A percentile compares a stretch with the other conserved stretches of the same genome.
Evolutionary conservation across 495 filamentous ascomycete genomes (phyloP).

Genomic region (Talaromyces borbonicus): DNA sequence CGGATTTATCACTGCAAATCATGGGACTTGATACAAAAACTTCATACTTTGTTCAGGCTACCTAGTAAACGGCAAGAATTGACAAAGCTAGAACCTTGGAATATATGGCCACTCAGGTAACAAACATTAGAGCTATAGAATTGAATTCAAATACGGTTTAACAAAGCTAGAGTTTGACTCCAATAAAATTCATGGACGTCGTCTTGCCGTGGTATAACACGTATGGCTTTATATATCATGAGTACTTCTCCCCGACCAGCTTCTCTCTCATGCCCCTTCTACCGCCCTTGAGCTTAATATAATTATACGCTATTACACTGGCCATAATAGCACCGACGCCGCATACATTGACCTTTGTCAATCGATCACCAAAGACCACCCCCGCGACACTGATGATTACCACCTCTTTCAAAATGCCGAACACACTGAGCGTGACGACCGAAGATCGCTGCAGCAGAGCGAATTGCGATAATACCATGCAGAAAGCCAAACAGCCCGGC

Average conservation of each 20-base stretch:
- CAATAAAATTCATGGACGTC: no score
- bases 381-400: slow-evolving; percentile 74
- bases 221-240: not conserved
- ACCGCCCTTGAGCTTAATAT: slow-evolving; percentile 43
- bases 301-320: slow-evolving; percentile 72
- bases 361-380: slow-evolving; percentile 62
- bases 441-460: slow-evolving; percentile 74
- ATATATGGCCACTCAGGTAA: no score
- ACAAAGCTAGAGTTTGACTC: no score
- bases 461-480: slow-evolving; percentile 84
- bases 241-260: slow-evolving; percentile 2
- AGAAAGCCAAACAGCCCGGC: slow-evolving; percentile 69
- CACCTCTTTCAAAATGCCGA: slow-evolving; percentile 86
- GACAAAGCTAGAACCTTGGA: no score
- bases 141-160: no score
- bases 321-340: slow-evolving; percentile 65
- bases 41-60: no score
- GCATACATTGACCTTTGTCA: slow-evolving; percentile 69
- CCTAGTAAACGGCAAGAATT: no score
- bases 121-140: no score
- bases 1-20: slow-evolving; percentile 5
- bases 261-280: not conserved
- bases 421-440: slow-evolving; percentile 77
- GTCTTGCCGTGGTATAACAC: not conserved
- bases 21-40: not conserved